Conservation (phyloP, 2,329 filamentous ascomycete species). For the Colletotrichum zoysiae region DNA sequence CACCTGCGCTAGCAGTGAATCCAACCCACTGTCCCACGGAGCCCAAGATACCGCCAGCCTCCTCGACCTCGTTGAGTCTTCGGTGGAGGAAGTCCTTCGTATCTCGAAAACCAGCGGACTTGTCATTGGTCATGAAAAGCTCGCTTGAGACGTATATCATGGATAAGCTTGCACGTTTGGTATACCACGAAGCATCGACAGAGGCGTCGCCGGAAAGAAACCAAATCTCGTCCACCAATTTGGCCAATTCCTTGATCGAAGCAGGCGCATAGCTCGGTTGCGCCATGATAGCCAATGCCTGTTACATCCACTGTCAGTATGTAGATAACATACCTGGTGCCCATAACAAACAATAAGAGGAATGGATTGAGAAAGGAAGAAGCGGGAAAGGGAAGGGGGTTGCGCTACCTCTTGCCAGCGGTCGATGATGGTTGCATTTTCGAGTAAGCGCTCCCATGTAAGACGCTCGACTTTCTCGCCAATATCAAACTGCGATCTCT, state of each 20-base stretch:
- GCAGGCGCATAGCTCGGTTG: constrained; percentile 81
- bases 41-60: constrained; percentile 71
- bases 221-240: constrained; percentile 92
- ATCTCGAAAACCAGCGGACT: constrained; percentile 77
- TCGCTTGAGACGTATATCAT: constrained; percentile 79
- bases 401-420: constrained; percentile 85
- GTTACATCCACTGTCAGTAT: constrained; percentile 17
- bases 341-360: background rate
- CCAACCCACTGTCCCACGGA: constrained; percentile 82
- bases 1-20: constrained; percentile 80
- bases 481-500: constrained; percentile 53
- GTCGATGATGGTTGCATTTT: constrained; percentile 78
- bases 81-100: constrained; percentile 85
- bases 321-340: background rate
- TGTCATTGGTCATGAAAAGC: constrained; percentile 94
- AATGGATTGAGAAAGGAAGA: background rate
- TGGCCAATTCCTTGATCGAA: constrained; percentile 82
- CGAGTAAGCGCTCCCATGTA: constrained; percentile 81
- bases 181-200: constrained; percentile 91
- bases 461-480: constrained; percentile 77
- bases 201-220: constrained; percentile 84
- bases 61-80: constrained; percentile 77
- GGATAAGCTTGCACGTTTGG: constrained; percentile 68
- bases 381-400: constrained; percentile 1
- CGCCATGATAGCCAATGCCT: constrained; percentile 93